Conservation (phyloP, 1,284 basidiomycete species). For the Cutaneotrichosporon arboriforme region DNA sequence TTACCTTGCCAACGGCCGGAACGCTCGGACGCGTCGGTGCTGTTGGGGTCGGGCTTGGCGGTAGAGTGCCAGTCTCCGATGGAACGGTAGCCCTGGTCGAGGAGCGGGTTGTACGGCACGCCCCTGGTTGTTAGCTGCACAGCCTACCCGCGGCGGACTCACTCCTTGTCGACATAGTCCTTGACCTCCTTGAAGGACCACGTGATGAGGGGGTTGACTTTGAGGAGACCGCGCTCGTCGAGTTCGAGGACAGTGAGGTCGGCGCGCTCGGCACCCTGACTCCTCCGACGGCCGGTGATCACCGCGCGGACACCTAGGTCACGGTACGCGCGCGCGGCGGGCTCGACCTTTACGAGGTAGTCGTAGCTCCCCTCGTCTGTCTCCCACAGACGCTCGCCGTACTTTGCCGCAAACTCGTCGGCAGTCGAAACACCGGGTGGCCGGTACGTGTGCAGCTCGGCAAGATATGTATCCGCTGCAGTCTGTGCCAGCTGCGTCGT, state of each 20-base stretch:
- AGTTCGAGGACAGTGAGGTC: constrained; percentile 80
- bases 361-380: constrained; percentile 84
- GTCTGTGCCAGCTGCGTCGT: constrained; percentile 81
- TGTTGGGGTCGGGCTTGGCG: constrained; percentile 54
- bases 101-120: constrained; percentile 83
- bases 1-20: constrained; percentile 87
- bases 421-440: constrained; percentile 67
- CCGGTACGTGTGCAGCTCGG: constrained; percentile 70
- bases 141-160: constrained; percentile 24
- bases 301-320: constrained; percentile 76
- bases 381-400: constrained; percentile 84
- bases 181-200: constrained; percentile 87
- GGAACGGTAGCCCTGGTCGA: constrained; percentile 86
- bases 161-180: constrained; percentile 73
- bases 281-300: constrained; percentile 87
- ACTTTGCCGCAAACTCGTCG: constrained; percentile 71
- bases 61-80: constrained; percentile 98
- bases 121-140: constrained; percentile 44
- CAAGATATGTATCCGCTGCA: constrained; percentile 68
- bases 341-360: constrained; percentile 93
- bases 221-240: constrained; percentile 84
- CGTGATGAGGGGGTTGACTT: constrained; percentile 87
- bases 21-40: constrained; percentile 66
- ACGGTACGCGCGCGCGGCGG: constrained; percentile 80
- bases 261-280: constrained; percentile 84